Base-by-base conservation (phyloP, 306 rosid species). In the Hippophae rhamnoides region DNA sequence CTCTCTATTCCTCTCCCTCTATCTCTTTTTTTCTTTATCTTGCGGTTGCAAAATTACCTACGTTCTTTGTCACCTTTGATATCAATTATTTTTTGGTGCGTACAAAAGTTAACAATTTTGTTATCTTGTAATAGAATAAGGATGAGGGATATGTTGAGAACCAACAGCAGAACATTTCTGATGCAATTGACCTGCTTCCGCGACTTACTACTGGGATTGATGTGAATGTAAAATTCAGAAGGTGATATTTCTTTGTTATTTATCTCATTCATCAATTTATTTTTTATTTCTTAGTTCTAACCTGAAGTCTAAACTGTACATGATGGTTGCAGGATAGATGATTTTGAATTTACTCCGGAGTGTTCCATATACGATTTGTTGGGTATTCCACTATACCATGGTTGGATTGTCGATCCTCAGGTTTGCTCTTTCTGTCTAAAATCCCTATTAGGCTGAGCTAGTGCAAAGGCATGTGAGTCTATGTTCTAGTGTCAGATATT, bases 171-270 rank as follows among this genome's bases (percentile, higher is more conserved):
- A 93, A 93, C 80, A 93, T 93, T 84, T 47, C 99, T 7, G 97
- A 93, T 74, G 99, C 99, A 46, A 93, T 93, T 69, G 99, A 93
- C 79, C 83, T 82, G 72, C 97, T 93, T 58, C 99, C 97, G 49
- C 82, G 85, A 66, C 99, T 93, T 71, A 95, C 99, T 53, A 93
- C 99, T 6, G 99, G 99, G 72, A 93, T 93, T 57, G 99, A 93
- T 82, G 99, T 93, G 64, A 93, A 93, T 82, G 73, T 86, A 76
- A 86, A 84, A 66, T 93, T 86, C 76, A 84, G 73, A 71, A 89
- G 95, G 99, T 93, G 49, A 51, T 78, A 57, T 31, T 31, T 31
- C 38, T 18, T 18, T 18, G 23, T 18, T 18, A 18, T 18, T 18
- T 18, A 18, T 18, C 23, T 18, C 23, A 18, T 18, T 18, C 23